Base-by-base conservation (phyloP, 768 basidiomycete genomes). In the Lentinula sp. region DNA sequence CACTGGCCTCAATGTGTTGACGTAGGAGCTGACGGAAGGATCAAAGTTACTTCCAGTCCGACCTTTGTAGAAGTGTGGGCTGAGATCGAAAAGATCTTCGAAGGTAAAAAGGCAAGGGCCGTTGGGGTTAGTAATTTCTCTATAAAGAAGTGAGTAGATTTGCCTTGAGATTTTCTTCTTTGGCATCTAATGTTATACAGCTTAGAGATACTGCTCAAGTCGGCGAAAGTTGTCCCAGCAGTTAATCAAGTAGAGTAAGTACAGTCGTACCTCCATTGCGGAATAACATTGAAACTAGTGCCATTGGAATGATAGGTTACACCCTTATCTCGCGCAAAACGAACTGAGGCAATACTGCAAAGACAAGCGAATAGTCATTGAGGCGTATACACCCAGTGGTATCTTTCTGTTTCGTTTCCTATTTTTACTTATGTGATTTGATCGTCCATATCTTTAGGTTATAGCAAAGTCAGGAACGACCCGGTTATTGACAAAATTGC, bases 61-160 rank as follows among this genome's bases (percentile, higher is more conserved):
- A 72, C 66, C 1, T 77, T 79, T 66, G 77, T 74, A 46, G 72
- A 84, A 35, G 72, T 76, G 0, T 84, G 82, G 81, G 76, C 77
- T 0, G 75, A 78, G 48, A 73, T 85, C 64, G 84, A 85, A 69
- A 77, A 80, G 53, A 64, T 84, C 10, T 71, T 79, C 36, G 73
- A 72, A 32, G 76, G 74, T 13, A 80, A 80, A 0, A 79, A 77
- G 64, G 80, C 75, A 10, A 77, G 69, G 57, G 78, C 81, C 1
- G 82, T 85, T 62, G 84, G 84, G 0, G 81, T 86, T 50, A 81
- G 81, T 68, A 86, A 86, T 68, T 85, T 85, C 65, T 82, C 81
- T 4, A 71, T 83, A 60, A 82, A 84, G 65, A 84, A 75, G 81
- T 83, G 59, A 16, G 77, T 57, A 20, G 12, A 20, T 45, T 45